phyloP scores from a whole-genome alignment of 75 land plant species.

The Sequoia sempervirens region DNA sequence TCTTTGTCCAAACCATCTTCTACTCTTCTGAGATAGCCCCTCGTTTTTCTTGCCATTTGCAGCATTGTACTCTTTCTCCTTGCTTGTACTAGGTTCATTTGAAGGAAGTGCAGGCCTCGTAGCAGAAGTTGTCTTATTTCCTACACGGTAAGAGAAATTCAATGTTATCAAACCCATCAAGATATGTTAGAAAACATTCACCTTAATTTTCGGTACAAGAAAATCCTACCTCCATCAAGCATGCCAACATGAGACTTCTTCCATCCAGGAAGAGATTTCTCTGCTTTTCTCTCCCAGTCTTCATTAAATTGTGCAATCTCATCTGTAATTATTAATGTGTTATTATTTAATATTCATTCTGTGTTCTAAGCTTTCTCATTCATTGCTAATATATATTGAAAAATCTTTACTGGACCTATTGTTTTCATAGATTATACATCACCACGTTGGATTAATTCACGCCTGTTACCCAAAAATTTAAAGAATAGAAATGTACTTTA shows the following conservation, averaged over 20 bases:
- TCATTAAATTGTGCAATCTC: conserved; percentile 53
- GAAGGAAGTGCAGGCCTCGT: not conserved
- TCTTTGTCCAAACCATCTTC: conserved; percentile 5
- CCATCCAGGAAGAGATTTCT: conserved; percentile 44
- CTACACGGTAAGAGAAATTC: not conserved
- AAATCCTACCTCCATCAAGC: conserved; percentile 7
- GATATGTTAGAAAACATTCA: not conserved
- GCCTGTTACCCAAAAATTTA: not conserved
- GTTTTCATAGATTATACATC: not conserved
- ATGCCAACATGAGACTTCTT: not conserved
- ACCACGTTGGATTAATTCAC: not conserved
- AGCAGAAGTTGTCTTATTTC: not conserved
- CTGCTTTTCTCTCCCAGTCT: conserved; percentile 51
- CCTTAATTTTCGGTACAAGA: not conserved
- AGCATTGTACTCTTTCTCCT: not conserved
- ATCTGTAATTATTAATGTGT: conserved; percentile 22
- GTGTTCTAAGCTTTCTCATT: not conserved
- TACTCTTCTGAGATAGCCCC: not conserved
- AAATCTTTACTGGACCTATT: not conserved
- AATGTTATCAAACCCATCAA: not conserved
- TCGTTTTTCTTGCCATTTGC: not conserved
- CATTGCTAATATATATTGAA: not conserved
- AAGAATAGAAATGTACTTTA: not conserved
- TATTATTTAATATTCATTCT: not conserved
- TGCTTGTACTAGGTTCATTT: not conserved